A percentile compares a stretch with the other conserved stretches of the same genome.
Conservation (phyloP, 345 rosid genomes). For the Boechera stricta region DNA sequence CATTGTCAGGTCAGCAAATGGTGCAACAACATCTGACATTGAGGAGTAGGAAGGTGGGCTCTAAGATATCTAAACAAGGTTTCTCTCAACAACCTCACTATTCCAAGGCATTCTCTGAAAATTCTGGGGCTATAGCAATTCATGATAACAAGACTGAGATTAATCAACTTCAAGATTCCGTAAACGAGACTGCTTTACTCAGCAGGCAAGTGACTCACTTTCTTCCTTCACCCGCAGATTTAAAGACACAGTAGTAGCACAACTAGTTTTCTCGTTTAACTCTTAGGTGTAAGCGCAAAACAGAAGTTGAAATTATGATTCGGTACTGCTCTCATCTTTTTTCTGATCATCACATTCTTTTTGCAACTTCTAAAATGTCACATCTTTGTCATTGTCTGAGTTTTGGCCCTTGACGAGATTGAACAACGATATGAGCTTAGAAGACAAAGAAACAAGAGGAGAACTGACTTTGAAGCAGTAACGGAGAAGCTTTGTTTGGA, state of each 20-base stretch:
- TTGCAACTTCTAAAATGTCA: neutral
- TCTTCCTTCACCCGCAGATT: neutral
- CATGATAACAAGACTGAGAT: neutral
- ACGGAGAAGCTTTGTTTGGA: constrained; percentile 14
- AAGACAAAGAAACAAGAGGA: constrained; percentile 28
- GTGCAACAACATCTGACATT: constrained; percentile 15
- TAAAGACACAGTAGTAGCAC: constrained; percentile 22
- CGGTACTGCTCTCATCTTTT: neutral
- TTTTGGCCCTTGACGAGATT: constrained; percentile 5
- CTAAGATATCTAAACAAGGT: constrained; percentile 3
- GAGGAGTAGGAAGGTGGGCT: constrained; percentile 11
- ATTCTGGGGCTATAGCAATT: neutral
- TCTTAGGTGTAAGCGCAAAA: constrained; percentile 10
- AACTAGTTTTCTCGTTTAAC: constrained; percentile 2
- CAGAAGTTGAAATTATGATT: neutral
- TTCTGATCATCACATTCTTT: constrained; percentile 7
- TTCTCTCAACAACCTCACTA: constrained; percentile 15
- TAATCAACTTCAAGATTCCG: constrained; percentile 16
- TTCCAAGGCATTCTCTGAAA: constrained; percentile 1
- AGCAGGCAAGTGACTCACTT: constrained; percentile 35
- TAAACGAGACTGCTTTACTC: constrained; percentile 11
- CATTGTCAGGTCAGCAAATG: constrained; percentile 23
- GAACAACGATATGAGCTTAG: constrained; percentile 3
- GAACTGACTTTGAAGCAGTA: neutral
- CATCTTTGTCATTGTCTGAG: constrained; percentile 3